Evolutionary conservation across 1,284 basidiomycete genomes (phyloP), one percentile per base, ranked within the genome.

Genomic region (Ustilago tritici): DNA sequence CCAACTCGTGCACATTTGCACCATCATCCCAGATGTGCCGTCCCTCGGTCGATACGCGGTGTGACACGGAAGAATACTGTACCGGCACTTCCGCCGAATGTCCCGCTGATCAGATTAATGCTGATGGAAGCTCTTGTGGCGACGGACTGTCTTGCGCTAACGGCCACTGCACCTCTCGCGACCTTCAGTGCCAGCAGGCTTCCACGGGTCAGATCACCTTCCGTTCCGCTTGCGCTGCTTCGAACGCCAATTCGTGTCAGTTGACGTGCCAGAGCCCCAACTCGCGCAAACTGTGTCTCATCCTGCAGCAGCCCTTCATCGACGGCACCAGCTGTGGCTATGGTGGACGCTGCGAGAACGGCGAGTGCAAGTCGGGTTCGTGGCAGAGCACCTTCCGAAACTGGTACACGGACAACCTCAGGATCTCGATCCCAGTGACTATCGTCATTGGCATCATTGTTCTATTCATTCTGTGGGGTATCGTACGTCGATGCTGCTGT

Each of bases 301-400:
- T 92, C 50, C 88, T 95, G 43, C 91, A 92, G 70, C 90, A 93
- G 2, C 87, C 90, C 43, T 90, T 95, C 61, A 89, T 94, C 55
- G 93, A 95, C 83, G 94, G 94, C 12, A 95, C 93, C 28, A 90
- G 92, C 12, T 96, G 94, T 85, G 93, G 93, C 89, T 86, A 76
- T 70, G 95, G 94, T 82, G 86, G 86, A 19, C 61, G 68, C 9
- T 87, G 86, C 71, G 80, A 88, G 49, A 88, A 88, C 66, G 91
- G 92, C 31, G 89, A 87, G 35, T 95, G 93, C 85, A 87, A 91
- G 79, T 76, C 90, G 17, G 93, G 91, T 28, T 89, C 89, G 57
- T 88, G 91, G 78, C 87, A 92, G 61, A 89, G 90, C 60, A 91
- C 90, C 0, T 91, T 90, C 61, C 91, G 91, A 88, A 91, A 90